These are phyloP conservation scores for Fusarium sp. DNA, from an alignment of 2,329 filamentous ascomycete genomes.

Conservation along the genomic window DNA sequence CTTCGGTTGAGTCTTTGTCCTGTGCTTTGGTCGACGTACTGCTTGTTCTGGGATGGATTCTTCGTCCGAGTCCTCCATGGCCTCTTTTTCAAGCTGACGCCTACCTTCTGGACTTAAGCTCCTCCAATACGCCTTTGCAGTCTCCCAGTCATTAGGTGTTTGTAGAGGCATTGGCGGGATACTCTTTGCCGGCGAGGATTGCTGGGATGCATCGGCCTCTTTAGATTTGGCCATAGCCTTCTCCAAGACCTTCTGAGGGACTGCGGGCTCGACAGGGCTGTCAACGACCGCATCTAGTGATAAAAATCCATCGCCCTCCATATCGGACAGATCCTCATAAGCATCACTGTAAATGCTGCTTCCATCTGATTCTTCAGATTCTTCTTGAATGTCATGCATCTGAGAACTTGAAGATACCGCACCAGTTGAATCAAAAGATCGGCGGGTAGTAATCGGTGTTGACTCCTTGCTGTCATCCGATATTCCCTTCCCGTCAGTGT, in stretches of 20 bases:
- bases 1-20: constrained; percentile 54
- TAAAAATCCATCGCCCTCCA: constrained; percentile 74
- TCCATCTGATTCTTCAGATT: constrained; percentile 60
- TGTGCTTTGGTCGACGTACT: constrained; percentile 36
- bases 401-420: constrained; percentile 30
- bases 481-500: constrained; percentile 6
- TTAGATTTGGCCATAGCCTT: constrained; percentile 41
- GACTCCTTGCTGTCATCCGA: constrained; percentile 9
- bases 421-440: constrained; percentile 34
- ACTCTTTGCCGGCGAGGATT: background rate
- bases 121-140: constrained; percentile 76
- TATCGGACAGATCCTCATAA: constrained; percentile 76
- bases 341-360: constrained; percentile 79
- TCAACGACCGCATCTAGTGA: constrained; percentile 79
- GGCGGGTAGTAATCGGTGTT: constrained; percentile 24
- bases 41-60: constrained; percentile 54
- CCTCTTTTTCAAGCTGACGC: constrained; percentile 69
- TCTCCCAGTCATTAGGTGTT: constrained; percentile 69
- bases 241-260: constrained; percentile 41
- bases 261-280: constrained; percentile 56
- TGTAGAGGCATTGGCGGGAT: constrained; percentile 1
- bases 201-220: constrained; percentile 14
- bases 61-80: constrained; percentile 63
- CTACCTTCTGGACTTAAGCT: constrained; percentile 72
- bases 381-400: constrained; percentile 53